These are phyloP conservation scores for Metschnikowia chrysomelidarum DNA, from an alignment of 805 yeast species.

Conservation along the genomic window DNA sequence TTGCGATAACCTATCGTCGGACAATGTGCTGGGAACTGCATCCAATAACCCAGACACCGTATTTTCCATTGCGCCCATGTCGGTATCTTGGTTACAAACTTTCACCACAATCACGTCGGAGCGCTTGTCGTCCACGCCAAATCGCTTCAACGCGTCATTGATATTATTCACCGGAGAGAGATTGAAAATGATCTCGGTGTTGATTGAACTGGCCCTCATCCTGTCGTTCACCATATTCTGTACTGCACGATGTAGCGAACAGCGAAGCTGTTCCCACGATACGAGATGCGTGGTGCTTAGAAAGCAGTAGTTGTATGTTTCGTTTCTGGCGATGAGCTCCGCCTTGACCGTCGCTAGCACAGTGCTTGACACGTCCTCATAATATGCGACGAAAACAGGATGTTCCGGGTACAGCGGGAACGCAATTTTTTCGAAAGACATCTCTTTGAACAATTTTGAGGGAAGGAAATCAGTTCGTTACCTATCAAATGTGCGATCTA, in stretches of 20 bases:
- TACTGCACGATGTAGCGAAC: slow-evolving; percentile 61
- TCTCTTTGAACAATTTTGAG: not conserved
- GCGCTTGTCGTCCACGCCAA: slow-evolving; percentile 60
- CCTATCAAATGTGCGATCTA: too few species aligned
- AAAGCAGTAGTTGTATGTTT: slow-evolving; percentile 58
- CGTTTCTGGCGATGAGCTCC: slow-evolving; percentile 44
- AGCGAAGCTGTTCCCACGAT: slow-evolving; percentile 59
- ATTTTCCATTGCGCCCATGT: slow-evolving; percentile 24
- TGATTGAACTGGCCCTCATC: slow-evolving; percentile 61
- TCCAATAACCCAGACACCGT: slow-evolving; percentile 24
- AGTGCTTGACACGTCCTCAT: slow-evolving; percentile 42
- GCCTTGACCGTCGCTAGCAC: slow-evolving; percentile 40
- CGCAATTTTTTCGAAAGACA: slow-evolving; percentile 3
- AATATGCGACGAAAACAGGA: slow-evolving; percentile 42
- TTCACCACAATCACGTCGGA: slow-evolving; percentile 51
- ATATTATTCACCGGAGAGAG: slow-evolving; percentile 71
- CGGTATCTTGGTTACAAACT: slow-evolving; percentile 28
- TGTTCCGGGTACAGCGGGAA: slow-evolving; percentile 49
- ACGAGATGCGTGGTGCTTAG: slow-evolving; percentile 57
- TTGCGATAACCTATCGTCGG: slow-evolving; percentile 24
- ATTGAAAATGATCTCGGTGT: slow-evolving; percentile 69
- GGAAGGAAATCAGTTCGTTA: too few species aligned
- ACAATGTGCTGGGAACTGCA: slow-evolving; percentile 13
- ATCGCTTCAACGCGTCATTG: slow-evolving; percentile 65
- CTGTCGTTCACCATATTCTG: slow-evolving; percentile 46